Evolutionary conservation across 257 asterid species (phyloP), one percentile per base, ranked within the genome.

Genomic region (Hygrophila difformis): DNA sequence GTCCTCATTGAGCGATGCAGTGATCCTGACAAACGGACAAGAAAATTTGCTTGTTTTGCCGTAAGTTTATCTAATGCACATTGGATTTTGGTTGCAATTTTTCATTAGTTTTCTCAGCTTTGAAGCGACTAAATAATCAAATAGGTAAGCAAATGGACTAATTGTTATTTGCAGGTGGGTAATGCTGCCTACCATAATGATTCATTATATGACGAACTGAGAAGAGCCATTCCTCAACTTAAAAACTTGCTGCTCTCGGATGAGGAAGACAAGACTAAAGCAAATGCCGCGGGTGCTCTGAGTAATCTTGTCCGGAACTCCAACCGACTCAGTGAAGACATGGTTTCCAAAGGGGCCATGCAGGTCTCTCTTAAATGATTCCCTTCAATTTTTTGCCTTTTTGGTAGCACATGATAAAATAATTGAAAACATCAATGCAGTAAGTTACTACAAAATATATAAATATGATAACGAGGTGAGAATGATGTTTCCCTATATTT

Each of bases 131-230:
- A 26, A 26, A 26, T 8, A 3, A 26, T 26, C 31, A 3, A 18
- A 42, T 24, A 10, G 48, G 51, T 39, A 43, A 42, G 33, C 44
- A 62, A 55, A 78, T 41, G 50, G 49, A 46, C 18, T 19, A 49
- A 42, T 58, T 29, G 41, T 47, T 41, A 39, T 57, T 40, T 36
- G 63, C 72, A 91, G 99, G 92, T 86, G 10, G 99, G 99, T 18
- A 91, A 91, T 76, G 99, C 99, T 63, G 97, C 99, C 33, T 91
- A 86, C 68, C 97, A 91, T 44, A 86, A 79, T 38, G 97, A 91
- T 65, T 72, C 73, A 5, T 62, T 86, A 51, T 91, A 91, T 36
- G 99, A 86, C 8, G 93, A 82, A 71, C 91, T 91, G 26, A 73
- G 76, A 69, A 71, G 86, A 71, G 88, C 77, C 66, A 80, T 91